A percentile compares a stretch with the other conserved stretches of the same genome.
phyloP scores from a whole-genome alignment of 371 early-diverging fungal genomes.

The Agmasoma carcini region DNA sequence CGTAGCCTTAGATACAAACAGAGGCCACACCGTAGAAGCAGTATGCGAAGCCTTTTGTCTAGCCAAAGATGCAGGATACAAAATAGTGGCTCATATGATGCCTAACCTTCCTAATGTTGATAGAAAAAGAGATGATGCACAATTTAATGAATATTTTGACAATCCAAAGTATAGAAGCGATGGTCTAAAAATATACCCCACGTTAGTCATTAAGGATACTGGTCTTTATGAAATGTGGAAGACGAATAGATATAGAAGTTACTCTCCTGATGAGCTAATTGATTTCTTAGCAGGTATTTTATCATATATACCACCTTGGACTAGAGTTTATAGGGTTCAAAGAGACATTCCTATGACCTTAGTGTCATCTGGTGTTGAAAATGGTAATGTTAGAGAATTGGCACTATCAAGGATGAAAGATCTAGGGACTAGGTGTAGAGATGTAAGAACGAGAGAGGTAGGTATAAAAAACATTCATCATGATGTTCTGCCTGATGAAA shows the following conservation, averaged over 20 bases:
- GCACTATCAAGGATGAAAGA: slow-evolving; percentile 90
- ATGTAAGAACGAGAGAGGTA: slow-evolving; percentile 95
- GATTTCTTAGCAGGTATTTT: slow-evolving; percentile 88
- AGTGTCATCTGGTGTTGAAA: slow-evolving; percentile 94
- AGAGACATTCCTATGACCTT: slow-evolving; percentile 99
- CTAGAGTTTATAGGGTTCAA: slow-evolving; percentile 94
- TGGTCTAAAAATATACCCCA: slow-evolving; percentile 96
- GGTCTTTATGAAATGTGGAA: slow-evolving; percentile 97
- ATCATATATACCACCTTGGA: slow-evolving; percentile 97
- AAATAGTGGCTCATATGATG: slow-evolving; percentile 99
- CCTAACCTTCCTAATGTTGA: slow-evolving; percentile 99
- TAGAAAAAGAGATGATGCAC: slow-evolving; percentile 93
- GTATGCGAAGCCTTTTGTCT: slow-evolving; percentile 88
- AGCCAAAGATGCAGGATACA: slow-evolving; percentile 95
- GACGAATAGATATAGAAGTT: slow-evolving; percentile 88
- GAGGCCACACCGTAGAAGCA: slow-evolving; percentile 92
- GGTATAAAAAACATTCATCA: slow-evolving; percentile 95
- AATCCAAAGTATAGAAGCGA: slow-evolving; percentile 94
- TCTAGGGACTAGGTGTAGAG: slow-evolving; percentile 82
- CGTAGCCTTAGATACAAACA: slow-evolving; percentile 94
- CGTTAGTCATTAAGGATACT: slow-evolving; percentile 95
- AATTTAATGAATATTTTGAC: slow-evolving; percentile 93
- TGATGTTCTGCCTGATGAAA: slow-evolving; percentile 69
- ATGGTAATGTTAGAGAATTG: slow-evolving; percentile 91
- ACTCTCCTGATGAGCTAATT: slow-evolving; percentile 87